Conservation (phyloP, 805 yeast genomes). For the Yamadazyma nakazawae region DNA sequence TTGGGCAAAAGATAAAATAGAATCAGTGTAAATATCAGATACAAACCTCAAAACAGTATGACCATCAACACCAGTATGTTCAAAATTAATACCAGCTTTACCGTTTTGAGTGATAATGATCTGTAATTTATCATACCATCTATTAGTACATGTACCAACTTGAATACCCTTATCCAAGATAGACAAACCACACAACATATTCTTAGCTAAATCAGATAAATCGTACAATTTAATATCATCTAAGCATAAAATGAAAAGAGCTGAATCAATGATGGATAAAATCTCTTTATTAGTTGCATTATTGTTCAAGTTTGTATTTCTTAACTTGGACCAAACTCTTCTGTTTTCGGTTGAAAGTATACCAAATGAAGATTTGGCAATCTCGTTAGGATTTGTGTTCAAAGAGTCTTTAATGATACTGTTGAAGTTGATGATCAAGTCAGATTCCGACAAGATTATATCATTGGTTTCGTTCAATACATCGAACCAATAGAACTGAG, state of each 20-base stretch:
- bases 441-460: conserved; percentile 69
- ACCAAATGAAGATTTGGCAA: conserved; percentile 79
- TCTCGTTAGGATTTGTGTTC: conserved; percentile 49
- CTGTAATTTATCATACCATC: conserved; percentile 94
- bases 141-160: conserved; percentile 88
- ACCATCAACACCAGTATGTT: conserved; percentile 94
- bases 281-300: conserved; percentile 64
- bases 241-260: conserved; percentile 77
- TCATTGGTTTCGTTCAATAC: conserved; percentile 74
- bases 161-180: conserved; percentile 80
- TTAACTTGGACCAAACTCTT: conserved; percentile 77
- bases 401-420: conserved; percentile 74
- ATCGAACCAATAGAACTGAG: conserved; percentile 94
- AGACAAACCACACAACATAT: conserved; percentile 85
- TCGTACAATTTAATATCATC: conserved; percentile 71
- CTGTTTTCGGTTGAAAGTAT: conserved; percentile 88
- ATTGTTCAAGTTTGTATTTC: conserved; percentile 47
- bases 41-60: conserved; percentile 88
- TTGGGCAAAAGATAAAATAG: conserved; percentile 81
- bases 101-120: conserved; percentile 84
- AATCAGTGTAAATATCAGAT: conserved; percentile 87
- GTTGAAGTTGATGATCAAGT: conserved; percentile 69
- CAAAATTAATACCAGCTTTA: conserved; percentile 90
- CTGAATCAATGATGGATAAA: conserved; percentile 70
- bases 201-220: conserved; percentile 66